These are phyloP conservation scores for Neurospora tetrasperma DNA, from an alignment of 495 filamentous ascomycete genomes.

Conservation along the genomic window DNA sequence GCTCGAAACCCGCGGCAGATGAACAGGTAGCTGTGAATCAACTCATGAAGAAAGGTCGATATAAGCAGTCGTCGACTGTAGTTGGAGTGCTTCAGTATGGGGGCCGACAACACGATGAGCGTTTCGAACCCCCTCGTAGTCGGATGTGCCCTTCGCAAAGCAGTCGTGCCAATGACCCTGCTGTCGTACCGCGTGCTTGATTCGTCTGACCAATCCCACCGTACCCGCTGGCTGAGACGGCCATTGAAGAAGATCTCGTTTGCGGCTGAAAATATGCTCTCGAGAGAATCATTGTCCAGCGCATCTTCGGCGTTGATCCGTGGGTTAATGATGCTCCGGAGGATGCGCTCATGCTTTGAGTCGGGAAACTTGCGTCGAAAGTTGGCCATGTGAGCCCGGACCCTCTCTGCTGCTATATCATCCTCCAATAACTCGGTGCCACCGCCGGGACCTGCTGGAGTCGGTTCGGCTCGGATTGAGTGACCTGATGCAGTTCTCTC, in stretches of 20 bases:
- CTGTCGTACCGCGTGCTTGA: constrained; percentile 25
- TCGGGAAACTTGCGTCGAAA: constrained; percentile 31
- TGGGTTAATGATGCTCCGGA: constrained; percentile 39
- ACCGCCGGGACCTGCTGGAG: constrained; percentile 9
- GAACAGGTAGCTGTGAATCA: constrained; percentile 49
- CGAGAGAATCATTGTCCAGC: constrained; percentile 39
- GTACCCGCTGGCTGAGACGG: constrained; percentile 37
- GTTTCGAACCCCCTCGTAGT: constrained; percentile 39
- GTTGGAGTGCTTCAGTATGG: constrained; percentile 34
- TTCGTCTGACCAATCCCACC: constrained; percentile 40
- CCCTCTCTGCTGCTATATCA: constrained; percentile 29
- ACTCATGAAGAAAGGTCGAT: constrained; percentile 47
- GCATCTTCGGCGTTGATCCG: constrained; percentile 28
- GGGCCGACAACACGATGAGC: constrained; percentile 41
- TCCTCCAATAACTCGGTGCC: constrained; percentile 26
- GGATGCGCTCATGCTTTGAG: constrained; percentile 40
- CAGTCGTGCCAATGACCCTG: constrained; percentile 44
- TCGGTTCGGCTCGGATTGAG: constrained; percentile 22
- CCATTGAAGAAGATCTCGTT: constrained; percentile 46
- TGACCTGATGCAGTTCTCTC: constrained; percentile 26
- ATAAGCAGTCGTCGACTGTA: constrained; percentile 45
- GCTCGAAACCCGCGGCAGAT: constrained; percentile 43
- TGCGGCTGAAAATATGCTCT: constrained; percentile 39
- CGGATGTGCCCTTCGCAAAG: constrained; percentile 30
- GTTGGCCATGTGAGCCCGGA: constrained; percentile 30